phyloP scores from a whole-genome alignment of 2,329 filamentous ascomycete species.

The Aspergillus flavus region DNA sequence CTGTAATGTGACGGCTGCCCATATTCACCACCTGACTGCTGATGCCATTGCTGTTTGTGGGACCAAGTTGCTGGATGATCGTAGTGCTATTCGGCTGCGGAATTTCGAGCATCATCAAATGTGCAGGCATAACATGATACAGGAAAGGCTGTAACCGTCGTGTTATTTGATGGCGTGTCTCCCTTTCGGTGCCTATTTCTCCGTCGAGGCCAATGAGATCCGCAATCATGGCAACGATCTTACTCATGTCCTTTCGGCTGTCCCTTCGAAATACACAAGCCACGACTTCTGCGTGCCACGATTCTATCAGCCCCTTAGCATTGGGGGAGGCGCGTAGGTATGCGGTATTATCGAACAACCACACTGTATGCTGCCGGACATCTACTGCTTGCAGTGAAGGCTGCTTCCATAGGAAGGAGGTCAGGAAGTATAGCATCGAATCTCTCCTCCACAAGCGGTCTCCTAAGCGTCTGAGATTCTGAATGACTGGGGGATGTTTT shows the following conservation, averaged over 20 bases:
- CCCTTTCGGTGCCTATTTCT: conserved; percentile 45
- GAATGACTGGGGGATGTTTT: conserved; percentile 13
- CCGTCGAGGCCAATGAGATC: conserved; percentile 69
- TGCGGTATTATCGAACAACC: conserved; percentile 89
- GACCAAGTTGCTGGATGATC: conserved; percentile 61
- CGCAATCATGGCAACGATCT: conserved; percentile 70
- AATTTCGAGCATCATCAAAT: conserved; percentile 67
- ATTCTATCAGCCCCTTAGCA: conserved; percentile 37
- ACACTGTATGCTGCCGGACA: conserved; percentile 70
- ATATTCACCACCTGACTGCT: conserved; percentile 64
- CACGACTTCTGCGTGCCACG: conserved; percentile 82
- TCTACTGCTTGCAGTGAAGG: conserved; percentile 64
- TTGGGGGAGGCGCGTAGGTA: conserved; percentile 55
- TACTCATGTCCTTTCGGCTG: conserved; percentile 66
- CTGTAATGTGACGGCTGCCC: conserved; percentile 46
- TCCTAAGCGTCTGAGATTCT: conserved; percentile 11
- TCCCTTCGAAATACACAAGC: conserved; percentile 77
- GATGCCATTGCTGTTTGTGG: conserved; percentile 72
- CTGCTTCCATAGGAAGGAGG: conserved; percentile 48
- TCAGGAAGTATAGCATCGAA: conserved; percentile 26
- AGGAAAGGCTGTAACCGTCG: conserved; percentile 66
- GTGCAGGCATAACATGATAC: conserved; percentile 71
- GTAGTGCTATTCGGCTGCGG: conserved; percentile 50
- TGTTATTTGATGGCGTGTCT: conserved; percentile 67
- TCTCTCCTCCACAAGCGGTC: conserved; percentile 18